Conservation (phyloP, 1,139 yeast species). For the Geotrichum macrosporum region DNA sequence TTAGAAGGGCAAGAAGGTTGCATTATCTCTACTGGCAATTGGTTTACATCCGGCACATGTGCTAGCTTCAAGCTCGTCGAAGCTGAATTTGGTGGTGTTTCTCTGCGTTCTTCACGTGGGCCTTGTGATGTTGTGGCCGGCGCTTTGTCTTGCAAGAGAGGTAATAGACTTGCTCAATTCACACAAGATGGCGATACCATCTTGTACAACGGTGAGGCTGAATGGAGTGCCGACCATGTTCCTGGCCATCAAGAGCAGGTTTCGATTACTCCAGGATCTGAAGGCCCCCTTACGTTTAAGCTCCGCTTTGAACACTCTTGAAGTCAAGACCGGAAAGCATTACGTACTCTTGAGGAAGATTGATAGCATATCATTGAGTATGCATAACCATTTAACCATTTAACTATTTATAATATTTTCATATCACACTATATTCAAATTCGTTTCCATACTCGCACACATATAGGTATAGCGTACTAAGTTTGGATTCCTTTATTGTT, state of each 20-base stretch:
- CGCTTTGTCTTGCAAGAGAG: conserved; percentile 37
- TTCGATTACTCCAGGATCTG: conserved; percentile 49
- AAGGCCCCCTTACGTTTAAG: conserved; percentile 43
- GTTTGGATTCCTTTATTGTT: too few species aligned
- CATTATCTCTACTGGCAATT: conserved; percentile 76
- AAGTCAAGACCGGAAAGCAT: too few species aligned
- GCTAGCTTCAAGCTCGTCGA: conserved; percentile 59
- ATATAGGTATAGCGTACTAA: too few species aligned
- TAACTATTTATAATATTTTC: too few species aligned
- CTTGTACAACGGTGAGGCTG: conserved; percentile 58
- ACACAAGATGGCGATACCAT: conserved; percentile 36
- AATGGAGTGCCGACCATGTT: conserved; percentile 58
- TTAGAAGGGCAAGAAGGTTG: conserved; percentile 63
- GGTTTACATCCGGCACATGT: conserved; percentile 82
- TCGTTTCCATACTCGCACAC: too few species aligned
- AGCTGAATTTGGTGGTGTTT: conserved; percentile 68
- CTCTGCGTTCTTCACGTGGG: conserved; percentile 64
- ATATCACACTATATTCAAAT: too few species aligned
- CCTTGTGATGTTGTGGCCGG: conserved; percentile 55
- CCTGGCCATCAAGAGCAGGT: conserved; percentile 54
- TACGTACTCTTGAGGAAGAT: too few species aligned
- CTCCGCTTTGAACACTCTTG: conserved; percentile 37
- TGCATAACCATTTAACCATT: too few species aligned
- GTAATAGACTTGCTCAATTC: conserved; percentile 34
- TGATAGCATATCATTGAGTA: too few species aligned